Base-by-base conservation (phyloP, 805 yeast genomes). In the Starmerella bacillaris region DNA sequence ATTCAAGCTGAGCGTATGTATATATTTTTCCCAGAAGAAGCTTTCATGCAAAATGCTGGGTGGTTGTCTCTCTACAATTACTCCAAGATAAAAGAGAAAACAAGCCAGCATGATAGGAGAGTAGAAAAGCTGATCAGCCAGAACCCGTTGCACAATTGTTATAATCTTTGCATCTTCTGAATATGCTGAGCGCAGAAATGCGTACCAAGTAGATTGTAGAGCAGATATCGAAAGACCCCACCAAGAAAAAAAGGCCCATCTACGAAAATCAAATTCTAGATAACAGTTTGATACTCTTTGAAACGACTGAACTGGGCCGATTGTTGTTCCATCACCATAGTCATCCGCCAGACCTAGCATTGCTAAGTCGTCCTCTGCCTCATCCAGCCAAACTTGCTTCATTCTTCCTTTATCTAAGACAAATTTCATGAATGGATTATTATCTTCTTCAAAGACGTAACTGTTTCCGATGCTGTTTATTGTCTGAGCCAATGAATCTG, bases 171-270 rank as follows among this genome's bases (percentile, higher is more conserved):
- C 70, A 14, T 78, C 83, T 38, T 73, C 75, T 4, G 76, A 71
- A 54, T 78, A 86, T 43, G 79, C 70, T 31, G 63, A 60, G 50
- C 86, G 84, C 40, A 86, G 63, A 39, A 84, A 69, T 47, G 70
- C 67, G 50, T 86, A 84, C 98, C 98, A 86, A 33, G 74, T 74
- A 35, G 78, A 77, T 56, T 83, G 95, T 31, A 72, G 68, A 49
- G 79, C 76, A 0, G 94, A 76, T 59, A 82, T 68, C 5, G 75
- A 50, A 37, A 78, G 70, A 2, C 96, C 95, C 94, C 95, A 84
- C 29, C 68, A 57, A 61, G 79, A 72, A 51, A 83, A 84, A 5
- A 89, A 78, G 0, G 73, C 64, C 51, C 82, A 67, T 43, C 94
- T 65, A 35, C 67, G 62, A 49, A 77, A 77, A 38, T 70, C 68